Evolutionary conservation across 495 filamentous ascomycete genomes (phyloP), one percentile per base, ranked within the genome.

Genomic region (Endocarpon pusillum): DNA sequence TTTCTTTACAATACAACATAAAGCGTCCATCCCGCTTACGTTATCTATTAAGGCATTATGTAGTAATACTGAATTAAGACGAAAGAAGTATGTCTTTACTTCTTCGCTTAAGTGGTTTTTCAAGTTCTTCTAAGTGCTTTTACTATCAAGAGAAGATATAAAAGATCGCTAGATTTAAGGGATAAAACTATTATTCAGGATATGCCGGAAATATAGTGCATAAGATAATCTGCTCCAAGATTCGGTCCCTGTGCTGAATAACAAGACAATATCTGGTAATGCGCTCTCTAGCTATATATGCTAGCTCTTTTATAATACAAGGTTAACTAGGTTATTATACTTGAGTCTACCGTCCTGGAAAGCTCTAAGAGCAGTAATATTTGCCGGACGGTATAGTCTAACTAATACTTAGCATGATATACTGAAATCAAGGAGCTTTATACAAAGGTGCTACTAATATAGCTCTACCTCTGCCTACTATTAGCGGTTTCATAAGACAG

Each of bases 321-420:
- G 32, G 19, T 54, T 44, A 17, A 53, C 33, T 0, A 46, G 52
- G 34, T 55, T 54, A 27, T 55, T 57, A 23, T 56, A 42, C 16
- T 36, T 41, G 16, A 59, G 34, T 8, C 45, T 47, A 14, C 49
- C 45, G 41, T 59, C 53, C 43, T 39, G 37, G 20, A 39, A 25
- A 8, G 37, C 11, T 3, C 29, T 31, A 5, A 35, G 12, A 7
- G 19, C 19, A 3, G 10, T 10, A 14, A 35, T 39, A 2, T 34
- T 12, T 2, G 19, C 20, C 3, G 37, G 17, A 25, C 12, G 15
- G 15, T 22, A 39, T 1, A n/a, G n/a, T n/a, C n/a, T n/a, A n/a
- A n/a, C n/a, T n/a, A n/a, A n/a, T n/a, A n/a, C n/a, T n/a, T n/a
- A n/a, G n/a, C n/a, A n/a, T n/a, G n/a, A n/a, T n/a, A 26, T 34